Evolutionary conservation across 2,329 filamentous ascomycete genomes (phyloP).

Genomic region (Phoma herbarum): DNA sequence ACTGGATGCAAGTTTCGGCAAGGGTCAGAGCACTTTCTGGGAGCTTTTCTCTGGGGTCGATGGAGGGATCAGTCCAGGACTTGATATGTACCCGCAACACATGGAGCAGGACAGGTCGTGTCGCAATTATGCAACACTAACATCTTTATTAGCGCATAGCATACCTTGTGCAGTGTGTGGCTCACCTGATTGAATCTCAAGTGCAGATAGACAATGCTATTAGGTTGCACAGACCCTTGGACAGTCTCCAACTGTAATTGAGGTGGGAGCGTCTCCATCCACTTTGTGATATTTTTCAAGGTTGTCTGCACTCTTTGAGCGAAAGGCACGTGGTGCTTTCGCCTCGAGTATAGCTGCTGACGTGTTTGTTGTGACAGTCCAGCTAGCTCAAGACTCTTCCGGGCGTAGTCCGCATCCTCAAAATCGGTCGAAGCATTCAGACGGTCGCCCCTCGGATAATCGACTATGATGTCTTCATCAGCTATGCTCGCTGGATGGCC

Average conservation of each 20-base stretch:
- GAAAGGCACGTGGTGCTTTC: neutral
- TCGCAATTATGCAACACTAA: neutral
- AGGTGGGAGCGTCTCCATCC: neutral
- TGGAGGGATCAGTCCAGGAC: neutral
- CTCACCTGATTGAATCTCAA: neutral
- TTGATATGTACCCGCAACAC: neutral
- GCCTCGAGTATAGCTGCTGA: neutral
- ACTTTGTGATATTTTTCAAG: neutral
- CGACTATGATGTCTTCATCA: constrained; percentile 52
- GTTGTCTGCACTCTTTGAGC: neutral
- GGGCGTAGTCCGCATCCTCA: neutral
- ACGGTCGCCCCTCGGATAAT: constrained; percentile 48
- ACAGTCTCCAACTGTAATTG: neutral
- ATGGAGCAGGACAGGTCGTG: neutral
- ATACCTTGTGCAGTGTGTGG: neutral
- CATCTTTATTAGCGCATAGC: neutral
- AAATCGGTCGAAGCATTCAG: neutral
- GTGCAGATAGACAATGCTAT: neutral
- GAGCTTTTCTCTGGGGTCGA: neutral
- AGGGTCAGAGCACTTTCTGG: neutral
- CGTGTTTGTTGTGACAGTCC: neutral
- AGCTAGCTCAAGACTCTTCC: neutral
- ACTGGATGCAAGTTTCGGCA: neutral
- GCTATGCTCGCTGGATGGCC: constrained; percentile 45
- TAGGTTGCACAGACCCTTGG: neutral